Base-by-base conservation (phyloP, 768 basidiomycete genomes). In the Lyophyllum decastes region DNA sequence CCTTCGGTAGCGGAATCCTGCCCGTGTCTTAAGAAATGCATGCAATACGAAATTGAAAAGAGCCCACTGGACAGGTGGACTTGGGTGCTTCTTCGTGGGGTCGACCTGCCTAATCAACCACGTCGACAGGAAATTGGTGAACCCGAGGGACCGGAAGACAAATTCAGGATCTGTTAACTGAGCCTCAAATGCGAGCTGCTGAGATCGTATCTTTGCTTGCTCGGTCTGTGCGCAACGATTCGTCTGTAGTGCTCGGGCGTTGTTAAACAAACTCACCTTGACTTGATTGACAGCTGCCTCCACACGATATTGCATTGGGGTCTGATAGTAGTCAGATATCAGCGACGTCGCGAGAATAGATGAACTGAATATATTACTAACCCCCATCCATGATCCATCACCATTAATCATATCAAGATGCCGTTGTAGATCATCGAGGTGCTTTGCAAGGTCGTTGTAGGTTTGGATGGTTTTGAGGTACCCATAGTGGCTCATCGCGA, bases 71-170 rank as follows among this genome's bases (percentile, higher is more conserved):
- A 87, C 83, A 14, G 70, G 66, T 4, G 85, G 82, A 46, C 77
- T 81, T 0, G 97, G 97, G 66, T 98, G 93, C 25, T 75, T 68
- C 64, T 87, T 87, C 56, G 74, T 81, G 2, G 95, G 92, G 61
- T 98, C 96, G 27, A 88, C 94, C 60, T 90, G 84, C 14, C 95
- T 85, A 54, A 98, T 90, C 45, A 99, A 76, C 96, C 96, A 99
- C 0, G 91, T 90, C 54, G 95, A 95, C 38, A 94, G 79, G 73
- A 98, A 95, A 63, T 83, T 89, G n/a, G 85, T 87, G 73, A 95
- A 98, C 17, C 84, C 85, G 45, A 94, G 86, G 22, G 84, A 88
- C 55, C 87, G 83, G 67, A 88, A 85, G 40, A 90, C 79, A 57
- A 95, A 79, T 61, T 92, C 93, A 7, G 92, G 93, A 66, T 98